Evolutionary conservation across 208 protist genomes (phyloP), one percentile per base, ranked within the genome.

Genomic region (Crithidia brevicula): DNA sequence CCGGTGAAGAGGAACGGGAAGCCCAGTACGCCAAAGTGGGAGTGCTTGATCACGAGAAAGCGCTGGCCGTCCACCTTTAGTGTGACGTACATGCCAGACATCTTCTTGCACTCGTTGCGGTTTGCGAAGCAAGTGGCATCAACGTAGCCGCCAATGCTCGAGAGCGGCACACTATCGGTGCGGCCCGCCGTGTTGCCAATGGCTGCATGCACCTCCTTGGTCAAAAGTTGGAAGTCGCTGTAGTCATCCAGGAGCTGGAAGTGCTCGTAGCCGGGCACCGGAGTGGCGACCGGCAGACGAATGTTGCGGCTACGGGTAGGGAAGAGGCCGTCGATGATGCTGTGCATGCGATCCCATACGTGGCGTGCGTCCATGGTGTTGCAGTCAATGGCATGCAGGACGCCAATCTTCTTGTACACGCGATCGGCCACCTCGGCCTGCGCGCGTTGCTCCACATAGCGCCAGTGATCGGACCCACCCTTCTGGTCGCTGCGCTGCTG

Each of bases 41-140:
- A 67, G 72, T 96, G 88, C 66, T 86, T 82, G 9, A 93, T 85
- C 11, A 96, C 52, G 8, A 96, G 61, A 40, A 86, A 87, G 11
- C 91, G 86, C 61, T 85, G 51, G 0, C 91, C 91, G 67, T 96
- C 91, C 16, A 84, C 81, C 63, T 96, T 96, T 3, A 88, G 65
- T 0, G 91, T 96, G 27, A 93, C 91, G 50, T 82, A 77, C 62
- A 88, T 82, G 25, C 76, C 68, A 0, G 62, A 65, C 58, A 92
- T 70, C 28, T 71, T 45, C 45, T 58, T 62, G 51, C 62, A 67
- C 38, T 74, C 75, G 4, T 74, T 63, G 13, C 63, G 50, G 43
- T 73, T 82, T 18, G 72, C 80, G 25, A 92, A 93, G 40, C 72
- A 91, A 11, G 33, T 77, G 25, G 59, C 67, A 62, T 93, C 86